Evolutionary conservation across 2,329 filamentous ascomycete genomes (phyloP).

Genomic region (Pleoardoris graminearum): DNA sequence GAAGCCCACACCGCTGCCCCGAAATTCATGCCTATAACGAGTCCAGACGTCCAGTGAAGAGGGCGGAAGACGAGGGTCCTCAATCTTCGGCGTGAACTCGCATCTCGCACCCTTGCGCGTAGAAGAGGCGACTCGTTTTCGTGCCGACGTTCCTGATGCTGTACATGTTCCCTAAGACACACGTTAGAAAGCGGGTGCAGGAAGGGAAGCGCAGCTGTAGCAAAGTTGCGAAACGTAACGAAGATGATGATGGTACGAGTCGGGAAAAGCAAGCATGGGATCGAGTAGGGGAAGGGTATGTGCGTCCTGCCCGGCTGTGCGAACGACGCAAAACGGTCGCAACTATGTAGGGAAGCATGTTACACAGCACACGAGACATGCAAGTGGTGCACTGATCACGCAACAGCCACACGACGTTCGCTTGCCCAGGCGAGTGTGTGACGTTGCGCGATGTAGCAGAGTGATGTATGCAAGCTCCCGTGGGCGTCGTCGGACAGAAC

Average conservation of each 20-base stretch:
- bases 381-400: constrained; percentile 9
- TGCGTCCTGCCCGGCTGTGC: constrained; percentile 9
- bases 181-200: constrained; percentile 10
- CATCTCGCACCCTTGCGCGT: constrained; percentile 79
- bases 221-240: constrained; percentile 2
- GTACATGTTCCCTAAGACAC: constrained; percentile 79
- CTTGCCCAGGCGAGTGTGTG: constrained; percentile 25
- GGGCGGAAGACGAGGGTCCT: background rate
- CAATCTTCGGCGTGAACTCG: constrained; percentile 18
- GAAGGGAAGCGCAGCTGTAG: background rate
- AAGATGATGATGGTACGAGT: constrained; percentile 4
- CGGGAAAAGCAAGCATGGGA: constrained; percentile 13
- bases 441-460: constrained; percentile 23
- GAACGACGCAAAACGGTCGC: constrained; percentile 23
- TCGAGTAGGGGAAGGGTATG: background rate
- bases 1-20: constrained; percentile 22
- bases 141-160: constrained; percentile 82
- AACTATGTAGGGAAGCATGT: constrained; percentile 19
- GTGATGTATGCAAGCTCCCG: constrained; percentile 22
- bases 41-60: background rate
- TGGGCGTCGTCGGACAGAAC: constrained; percentile 15
- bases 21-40: background rate
- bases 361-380: constrained; percentile 31
- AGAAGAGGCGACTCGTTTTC: constrained; percentile 78
- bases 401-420: constrained; percentile 29